Evolutionary conservation across 805 yeast genomes (phyloP).

Genomic region (Lipomyces anomalus): DNA sequence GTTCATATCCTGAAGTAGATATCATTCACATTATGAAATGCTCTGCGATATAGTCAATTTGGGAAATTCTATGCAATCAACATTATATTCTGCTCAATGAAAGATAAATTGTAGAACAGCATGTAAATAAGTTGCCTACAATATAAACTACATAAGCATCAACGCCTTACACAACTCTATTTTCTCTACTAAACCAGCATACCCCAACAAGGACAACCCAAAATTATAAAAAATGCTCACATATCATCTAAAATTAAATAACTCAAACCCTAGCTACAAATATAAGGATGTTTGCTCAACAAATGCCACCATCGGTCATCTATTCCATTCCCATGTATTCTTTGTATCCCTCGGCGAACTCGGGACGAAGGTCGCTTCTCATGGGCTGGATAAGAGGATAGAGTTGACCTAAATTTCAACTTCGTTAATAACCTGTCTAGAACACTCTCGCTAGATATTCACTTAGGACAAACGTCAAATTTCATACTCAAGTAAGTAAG

Average conservation of each 20-base stretch:
- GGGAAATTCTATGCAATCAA: too few relatives aligned
- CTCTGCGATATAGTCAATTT: too few relatives aligned
- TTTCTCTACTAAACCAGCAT: conserved; percentile 20
- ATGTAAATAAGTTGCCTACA: too few relatives aligned
- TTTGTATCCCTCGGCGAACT: conserved; percentile 40
- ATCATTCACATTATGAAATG: too few relatives aligned
- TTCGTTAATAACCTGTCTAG: conserved; percentile 11
- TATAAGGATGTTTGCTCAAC: not conserved
- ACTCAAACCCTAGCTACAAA: not conserved
- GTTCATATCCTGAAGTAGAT: too few relatives aligned
- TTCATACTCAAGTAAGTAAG: conserved; percentile 62
- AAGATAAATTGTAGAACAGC: too few relatives aligned
- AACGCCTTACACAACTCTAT: not conserved
- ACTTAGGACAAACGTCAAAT: not conserved
- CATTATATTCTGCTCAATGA: too few relatives aligned
- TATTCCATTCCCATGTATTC: conserved; percentile 22
- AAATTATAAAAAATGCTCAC: not conserved
- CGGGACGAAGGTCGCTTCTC: conserved; percentile 81
- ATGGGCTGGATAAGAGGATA: conserved; percentile 84
- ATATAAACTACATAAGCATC: too few relatives aligned
- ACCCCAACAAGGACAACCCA: conserved; percentile 10
- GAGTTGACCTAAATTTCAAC: conserved; percentile 44
- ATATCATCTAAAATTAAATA: not conserved
- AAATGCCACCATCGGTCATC: not conserved
- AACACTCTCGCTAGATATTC: too few relatives aligned